Base-by-base conservation (phyloP, 352 stramenopile genomes). In the Nothophytophthora sp. region DNA sequence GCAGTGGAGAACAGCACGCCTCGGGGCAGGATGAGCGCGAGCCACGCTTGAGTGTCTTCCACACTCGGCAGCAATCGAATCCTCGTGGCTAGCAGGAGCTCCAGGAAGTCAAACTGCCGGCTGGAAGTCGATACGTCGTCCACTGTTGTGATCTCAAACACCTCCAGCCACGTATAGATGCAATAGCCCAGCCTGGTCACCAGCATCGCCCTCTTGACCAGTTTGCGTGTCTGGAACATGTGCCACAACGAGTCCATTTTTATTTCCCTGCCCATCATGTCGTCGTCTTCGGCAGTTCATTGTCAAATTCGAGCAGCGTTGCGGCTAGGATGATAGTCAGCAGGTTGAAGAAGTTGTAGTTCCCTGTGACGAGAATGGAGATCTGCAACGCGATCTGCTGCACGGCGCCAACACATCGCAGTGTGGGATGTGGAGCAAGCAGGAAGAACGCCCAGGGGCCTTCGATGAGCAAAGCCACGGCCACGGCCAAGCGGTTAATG, bases 341-440 rank as follows among this genome's bases (percentile, higher is more conserved):
- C 5, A 96, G 5, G 65, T 98, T 98, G 76, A 98, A 98, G 46
- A 96, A 98, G 42, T 95, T 97, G 73, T 98, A 98, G 65, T 96
- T 97, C 5, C 93, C 91, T 11, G 89, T 97, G 20, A 90, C 42
- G 23, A 96, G 60, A 46, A 96, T 97, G 16, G 81, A 42, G 16
- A 97, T 55, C 58, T 98, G 92, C 23, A 98, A 57, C 16, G 81
- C 28, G 19, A 88, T 70, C 54, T 97, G 88, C 49, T 90, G 62
- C 18, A 60, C 63, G 19, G 67, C 69, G 28, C 73, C 81, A 44
- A 91, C 51, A 23, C 62, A 62, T 11, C 89, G 76, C 12, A 95
- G 59, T 8, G 48, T 47, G 8, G 44, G 38, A 15, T 80, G 66
- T n/a, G 89, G 91, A 15, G 67, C 76, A 1, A 98, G 45, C 22